phyloP scores from a whole-genome alignment of 176 grass and related monocot species.

The Musa acuminata region DNA sequence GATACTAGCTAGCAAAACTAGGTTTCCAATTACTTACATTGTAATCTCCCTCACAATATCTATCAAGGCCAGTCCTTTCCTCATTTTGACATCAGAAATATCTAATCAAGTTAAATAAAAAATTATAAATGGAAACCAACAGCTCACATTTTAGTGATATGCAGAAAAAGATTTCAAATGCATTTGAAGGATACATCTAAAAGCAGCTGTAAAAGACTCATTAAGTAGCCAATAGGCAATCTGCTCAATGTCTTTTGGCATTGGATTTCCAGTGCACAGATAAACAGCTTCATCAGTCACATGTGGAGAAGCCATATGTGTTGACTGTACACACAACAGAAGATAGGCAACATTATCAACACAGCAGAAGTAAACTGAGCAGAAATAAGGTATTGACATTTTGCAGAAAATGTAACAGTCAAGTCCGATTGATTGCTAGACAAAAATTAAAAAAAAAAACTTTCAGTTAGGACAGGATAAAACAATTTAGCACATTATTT shows the following conservation, averaged over 20 bases:
- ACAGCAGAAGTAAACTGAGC: background rate
- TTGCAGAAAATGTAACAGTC: background rate
- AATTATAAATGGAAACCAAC: background rate
- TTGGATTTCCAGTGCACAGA: slow-evolving; percentile 96
- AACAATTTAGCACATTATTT: background rate
- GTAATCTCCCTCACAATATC: slow-evolving; percentile 96
- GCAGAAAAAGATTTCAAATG: slow-evolving; percentile 11
- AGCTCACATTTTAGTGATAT: background rate
- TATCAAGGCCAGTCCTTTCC: slow-evolving; percentile 92
- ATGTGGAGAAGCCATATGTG: slow-evolving; percentile 86
- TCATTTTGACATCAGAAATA: slow-evolving; percentile 91
- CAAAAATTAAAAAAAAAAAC: background rate
- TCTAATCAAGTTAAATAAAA: slow-evolving; percentile 29
- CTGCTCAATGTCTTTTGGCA: slow-evolving; percentile 86
- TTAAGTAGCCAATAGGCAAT: slow-evolving; percentile 91
- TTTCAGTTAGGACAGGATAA: background rate
- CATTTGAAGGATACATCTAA: slow-evolving; percentile 42
- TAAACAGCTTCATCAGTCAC: slow-evolving; percentile 92
- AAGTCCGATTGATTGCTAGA: background rate
- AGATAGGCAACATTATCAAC: background rate
- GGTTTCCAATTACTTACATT: slow-evolving; percentile 36
- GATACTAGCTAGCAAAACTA: background rate
- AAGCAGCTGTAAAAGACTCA: slow-evolving; percentile 66
- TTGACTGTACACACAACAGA: slow-evolving; percentile 49
- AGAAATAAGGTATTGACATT: background rate